These are phyloP conservation scores for Nicotiana sylvestris DNA, from an alignment of 257 asterid genomes.

Conservation along the genomic window DNA sequence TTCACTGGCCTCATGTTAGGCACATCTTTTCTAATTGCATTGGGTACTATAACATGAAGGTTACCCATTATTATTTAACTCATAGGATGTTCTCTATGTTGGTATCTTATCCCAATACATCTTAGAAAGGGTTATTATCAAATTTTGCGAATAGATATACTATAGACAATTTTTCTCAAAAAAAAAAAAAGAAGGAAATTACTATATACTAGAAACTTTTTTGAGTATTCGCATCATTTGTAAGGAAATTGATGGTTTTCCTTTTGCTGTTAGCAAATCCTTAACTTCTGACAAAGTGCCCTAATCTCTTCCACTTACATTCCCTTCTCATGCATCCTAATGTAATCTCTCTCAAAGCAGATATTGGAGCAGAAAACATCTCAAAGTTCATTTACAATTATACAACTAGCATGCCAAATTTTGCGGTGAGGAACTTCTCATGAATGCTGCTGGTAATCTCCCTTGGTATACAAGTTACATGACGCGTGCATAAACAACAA, in stretches of 20 bases:
- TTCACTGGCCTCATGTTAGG: not conserved
- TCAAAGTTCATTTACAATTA: constrained; percentile 59
- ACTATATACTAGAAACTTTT: not conserved
- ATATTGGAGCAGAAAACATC: constrained; percentile 39
- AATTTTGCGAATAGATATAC: not conserved
- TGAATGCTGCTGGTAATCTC: constrained; percentile 40
- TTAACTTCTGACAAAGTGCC: not conserved
- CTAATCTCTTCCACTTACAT: not conserved
- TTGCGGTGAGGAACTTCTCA: constrained; percentile 72
- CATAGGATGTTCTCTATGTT: not conserved
- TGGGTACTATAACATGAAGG: not conserved
- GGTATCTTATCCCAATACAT: not conserved
- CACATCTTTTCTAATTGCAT: not conserved
- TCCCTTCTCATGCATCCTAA: constrained; percentile 7
- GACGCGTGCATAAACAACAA: not conserved
- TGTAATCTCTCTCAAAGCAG: constrained; percentile 38
- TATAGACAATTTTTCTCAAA: not conserved
- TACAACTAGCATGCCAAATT: constrained; percentile 53
- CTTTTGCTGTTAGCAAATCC: not conserved
- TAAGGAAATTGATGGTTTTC: not conserved
- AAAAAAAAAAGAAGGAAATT: too few species aligned
- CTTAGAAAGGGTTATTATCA: not conserved
- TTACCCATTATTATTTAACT: not conserved
- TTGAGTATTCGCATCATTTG: not conserved
- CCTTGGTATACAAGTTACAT: constrained; percentile 22